phyloP scores from a whole-genome alignment of 2,329 filamentous ascomycete genomes.

The Apiospora saccharicola region DNA sequence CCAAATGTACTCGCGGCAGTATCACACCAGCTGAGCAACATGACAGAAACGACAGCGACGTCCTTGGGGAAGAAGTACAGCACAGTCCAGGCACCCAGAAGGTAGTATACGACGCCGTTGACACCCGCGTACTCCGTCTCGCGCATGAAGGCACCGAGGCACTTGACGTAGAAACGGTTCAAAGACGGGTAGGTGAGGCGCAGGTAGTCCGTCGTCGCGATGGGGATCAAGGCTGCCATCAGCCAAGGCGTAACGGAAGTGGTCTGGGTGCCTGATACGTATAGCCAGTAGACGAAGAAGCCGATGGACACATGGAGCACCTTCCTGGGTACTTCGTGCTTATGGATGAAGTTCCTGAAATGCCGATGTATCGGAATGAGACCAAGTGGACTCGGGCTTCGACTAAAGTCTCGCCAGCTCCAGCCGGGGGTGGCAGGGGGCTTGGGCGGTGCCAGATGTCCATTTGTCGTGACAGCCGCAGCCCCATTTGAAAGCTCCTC shows the following conservation, averaged over 20 bases:
- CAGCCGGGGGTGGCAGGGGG: constrained; percentile 66
- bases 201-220: constrained; percentile 80
- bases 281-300: constrained; percentile 89
- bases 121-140: constrained; percentile 94
- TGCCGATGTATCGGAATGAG: constrained; percentile 94
- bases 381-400: constrained; percentile 90
- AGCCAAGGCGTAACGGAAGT: constrained; percentile 83
- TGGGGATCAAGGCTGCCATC: constrained; percentile 81
- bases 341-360: constrained; percentile 92
- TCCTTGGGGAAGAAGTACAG: constrained; percentile 93
- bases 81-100: constrained; percentile 87
- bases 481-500: constrained; percentile 32
- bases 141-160: constrained; percentile 91
- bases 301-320: constrained; percentile 94
- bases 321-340: constrained; percentile 96
- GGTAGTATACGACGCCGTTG: constrained; percentile 97
- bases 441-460: constrained; percentile 74
- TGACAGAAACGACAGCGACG: constrained; percentile 84
- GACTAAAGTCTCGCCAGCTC: constrained; percentile 86
- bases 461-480: constrained; percentile 56
- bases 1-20: constrained; percentile 96
- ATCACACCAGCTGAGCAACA: constrained; percentile 97
- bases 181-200: constrained; percentile 83
- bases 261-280: constrained; percentile 79
- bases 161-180: constrained; percentile 86